Percentiles rank a stretch among this genome's conserved stretches.
Evolutionary conservation across 2,329 filamentous ascomycete genomes (phyloP).

Genomic region (Neobulgaria alba): DNA sequence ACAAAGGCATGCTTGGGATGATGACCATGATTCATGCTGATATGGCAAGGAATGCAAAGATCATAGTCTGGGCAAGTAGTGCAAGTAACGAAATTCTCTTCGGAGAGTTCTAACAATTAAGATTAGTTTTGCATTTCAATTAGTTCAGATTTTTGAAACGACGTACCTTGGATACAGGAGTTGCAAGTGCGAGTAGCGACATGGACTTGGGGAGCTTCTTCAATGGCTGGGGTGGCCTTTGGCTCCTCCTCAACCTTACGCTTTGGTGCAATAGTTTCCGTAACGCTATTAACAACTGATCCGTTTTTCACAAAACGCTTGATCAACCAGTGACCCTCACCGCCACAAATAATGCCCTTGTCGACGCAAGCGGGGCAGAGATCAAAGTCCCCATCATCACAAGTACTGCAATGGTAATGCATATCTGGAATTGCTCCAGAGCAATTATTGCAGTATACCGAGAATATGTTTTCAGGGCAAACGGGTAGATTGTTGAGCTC

Average conservation of each 20-base stretch:
- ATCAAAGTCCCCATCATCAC: constrained; percentile 90
- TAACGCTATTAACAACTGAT: constrained; percentile 74
- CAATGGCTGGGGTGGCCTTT: constrained; percentile 13
- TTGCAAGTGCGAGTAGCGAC: constrained; percentile 45
- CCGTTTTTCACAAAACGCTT: constrained; percentile 78
- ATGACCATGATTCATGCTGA: constrained; percentile 72
- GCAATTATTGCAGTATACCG: constrained; percentile 92
- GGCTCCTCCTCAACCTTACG: constrained; percentile 9
- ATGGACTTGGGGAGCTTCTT: constrained; percentile 17
- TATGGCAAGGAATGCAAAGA: constrained; percentile 77
- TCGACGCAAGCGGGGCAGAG: constrained; percentile 76
- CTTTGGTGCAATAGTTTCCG: constrained; percentile 65
- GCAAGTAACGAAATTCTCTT: constrained; percentile 80
- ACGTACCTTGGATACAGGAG: constrained; percentile 53
- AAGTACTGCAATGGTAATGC: constrained; percentile 92
- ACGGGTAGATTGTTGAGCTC: constrained; percentile 4
- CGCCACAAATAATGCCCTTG: constrained; percentile 67
- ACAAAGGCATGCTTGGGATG: constrained; percentile 79
- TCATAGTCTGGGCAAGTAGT: constrained; percentile 81
- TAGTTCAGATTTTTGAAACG: constrained; percentile 1
- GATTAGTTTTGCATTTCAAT: too few relatives aligned
- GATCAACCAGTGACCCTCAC: constrained; percentile 83
- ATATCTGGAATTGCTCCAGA: constrained; percentile 66
- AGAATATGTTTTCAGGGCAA: constrained; percentile 43
- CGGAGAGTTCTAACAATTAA: constrained; percentile 52